Conservation (phyloP, 1,284 basidiomycete genomes). For the Naganishia sp. region DNA sequence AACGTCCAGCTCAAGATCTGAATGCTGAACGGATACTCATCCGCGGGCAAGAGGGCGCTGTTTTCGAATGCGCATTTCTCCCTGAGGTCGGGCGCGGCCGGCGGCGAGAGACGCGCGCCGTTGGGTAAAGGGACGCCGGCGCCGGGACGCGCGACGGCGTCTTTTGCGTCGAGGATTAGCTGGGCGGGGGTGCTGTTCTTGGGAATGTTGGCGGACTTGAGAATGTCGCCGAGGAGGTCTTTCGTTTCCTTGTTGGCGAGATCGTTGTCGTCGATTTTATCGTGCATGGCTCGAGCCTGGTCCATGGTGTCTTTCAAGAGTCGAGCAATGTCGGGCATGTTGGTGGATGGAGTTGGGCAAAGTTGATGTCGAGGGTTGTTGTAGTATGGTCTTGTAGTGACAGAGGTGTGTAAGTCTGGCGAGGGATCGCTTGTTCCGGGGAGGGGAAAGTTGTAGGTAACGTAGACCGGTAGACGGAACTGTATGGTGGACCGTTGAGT, state of each 20-base stretch:
- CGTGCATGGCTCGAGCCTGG: conserved; percentile 24
- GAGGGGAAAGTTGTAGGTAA: background rate
- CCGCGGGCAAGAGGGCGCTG: conserved; percentile 14
- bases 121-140: conserved; percentile 14
- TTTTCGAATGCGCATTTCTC: conserved; percentile 28
- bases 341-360: background rate
- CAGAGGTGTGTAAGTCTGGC: background rate
- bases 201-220: conserved; percentile 2
- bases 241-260: conserved; percentile 26
- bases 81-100: conserved; percentile 2
- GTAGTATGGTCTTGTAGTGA: background rate
- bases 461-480: too few relatives aligned
- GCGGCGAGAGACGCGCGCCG: conserved; percentile 5
- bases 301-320: conserved; percentile 25
- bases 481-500: background rate
- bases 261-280: conserved; percentile 17
- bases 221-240: conserved; percentile 22
- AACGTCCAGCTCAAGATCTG: conserved; percentile 19
- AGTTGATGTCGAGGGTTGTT: background rate
- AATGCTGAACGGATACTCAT: conserved; percentile 9
- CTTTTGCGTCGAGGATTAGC: background rate
- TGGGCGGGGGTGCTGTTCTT: conserved; percentile 8
- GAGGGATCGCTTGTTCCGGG: conserved; percentile 2
- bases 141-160: background rate
- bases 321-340: conserved; percentile 24